Conservation (phyloP, 257 asterid species). For the Thymus mandschuricus region DNA sequence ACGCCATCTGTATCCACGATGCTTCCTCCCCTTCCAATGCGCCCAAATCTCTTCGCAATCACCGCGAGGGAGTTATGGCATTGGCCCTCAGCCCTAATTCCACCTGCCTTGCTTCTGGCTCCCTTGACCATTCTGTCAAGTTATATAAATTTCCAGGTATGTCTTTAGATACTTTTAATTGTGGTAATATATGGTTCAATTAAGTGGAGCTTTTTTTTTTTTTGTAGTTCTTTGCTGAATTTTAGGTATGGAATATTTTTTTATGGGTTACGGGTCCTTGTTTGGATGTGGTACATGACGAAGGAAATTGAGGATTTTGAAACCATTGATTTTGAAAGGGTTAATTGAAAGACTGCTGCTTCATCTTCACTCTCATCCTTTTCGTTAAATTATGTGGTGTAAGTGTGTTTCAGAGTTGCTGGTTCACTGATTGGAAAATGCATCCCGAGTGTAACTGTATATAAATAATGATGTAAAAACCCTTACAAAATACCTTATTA, state of each 20-base stretch:
- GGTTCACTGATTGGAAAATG: conserved; percentile 4
- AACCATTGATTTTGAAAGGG: not conserved
- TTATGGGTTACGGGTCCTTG: conserved; percentile 21
- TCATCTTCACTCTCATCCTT: not conserved
- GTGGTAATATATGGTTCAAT: not conserved
- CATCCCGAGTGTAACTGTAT: not conserved
- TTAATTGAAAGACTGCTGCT: not conserved
- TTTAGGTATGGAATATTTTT: not conserved
- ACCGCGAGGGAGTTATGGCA: conserved; percentile 88
- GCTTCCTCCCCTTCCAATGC: conserved; percentile 52
- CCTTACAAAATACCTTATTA: not conserved
- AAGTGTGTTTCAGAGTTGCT: not conserved
- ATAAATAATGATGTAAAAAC: not conserved
- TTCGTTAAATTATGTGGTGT: not conserved
- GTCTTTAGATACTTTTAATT: not conserved
- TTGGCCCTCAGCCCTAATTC: conserved; percentile 78
- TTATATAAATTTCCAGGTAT: conserved; percentile 92
- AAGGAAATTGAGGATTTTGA: not conserved
- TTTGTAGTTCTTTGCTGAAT: not conserved
- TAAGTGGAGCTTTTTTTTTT: not conserved
- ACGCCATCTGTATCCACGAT: conserved; percentile 82
- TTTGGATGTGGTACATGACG: not conserved
- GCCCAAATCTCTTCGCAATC: conserved; percentile 70
- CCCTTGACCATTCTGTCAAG: conserved; percentile 92
- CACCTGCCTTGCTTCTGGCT: conserved; percentile 94